A percentile compares a stretch with the other conserved stretches of the same genome.
These are phyloP conservation scores for Microcera coccophila DNA, from an alignment of 2,329 filamentous ascomycete species.

Conservation along the genomic window DNA sequence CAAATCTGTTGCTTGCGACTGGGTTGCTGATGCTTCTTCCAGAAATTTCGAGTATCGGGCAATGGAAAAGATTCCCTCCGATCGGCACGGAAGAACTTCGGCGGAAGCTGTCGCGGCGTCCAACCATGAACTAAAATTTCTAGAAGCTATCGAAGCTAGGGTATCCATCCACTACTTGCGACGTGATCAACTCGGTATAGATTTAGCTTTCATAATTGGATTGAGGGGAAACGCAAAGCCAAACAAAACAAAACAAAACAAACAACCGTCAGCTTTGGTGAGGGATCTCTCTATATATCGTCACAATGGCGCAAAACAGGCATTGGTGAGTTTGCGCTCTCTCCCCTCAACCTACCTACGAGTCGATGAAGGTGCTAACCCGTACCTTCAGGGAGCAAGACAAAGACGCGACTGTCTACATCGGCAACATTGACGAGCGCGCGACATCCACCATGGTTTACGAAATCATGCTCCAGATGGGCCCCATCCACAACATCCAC, in stretches of 20 bases:
- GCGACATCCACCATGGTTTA: slow-evolving; percentile 86
- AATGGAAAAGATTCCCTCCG: slow-evolving; percentile 25
- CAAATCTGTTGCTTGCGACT: too few species aligned
- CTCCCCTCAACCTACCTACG: not conserved
- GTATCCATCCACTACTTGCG: not conserved
- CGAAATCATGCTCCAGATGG: slow-evolving; percentile 97
- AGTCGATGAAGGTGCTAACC: slow-evolving; percentile 2
- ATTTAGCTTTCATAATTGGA: too few species aligned
- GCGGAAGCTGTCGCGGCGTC: slow-evolving; percentile 19
- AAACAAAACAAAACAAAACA: too few species aligned
- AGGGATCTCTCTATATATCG: slow-evolving; percentile 12
- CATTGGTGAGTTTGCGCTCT: slow-evolving; percentile 60
- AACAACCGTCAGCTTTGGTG: too few species aligned
- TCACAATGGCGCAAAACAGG: slow-evolving; percentile 62
- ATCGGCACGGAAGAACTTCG: slow-evolving; percentile 29
- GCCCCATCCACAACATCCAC: slow-evolving; percentile 96
- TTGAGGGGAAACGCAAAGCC: too few species aligned
- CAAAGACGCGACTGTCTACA: slow-evolving; percentile 96
- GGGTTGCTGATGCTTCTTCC: slow-evolving; percentile 9
- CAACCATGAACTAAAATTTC: slow-evolving; percentile 27
- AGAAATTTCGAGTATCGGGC: slow-evolving; percentile 25
- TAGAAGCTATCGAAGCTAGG: slow-evolving; percentile 17
- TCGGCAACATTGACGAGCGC: slow-evolving; percentile 97
- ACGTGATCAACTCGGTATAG: not conserved
- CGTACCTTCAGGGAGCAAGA: slow-evolving; percentile 75